Conservation (phyloP, 768 basidiomycete species). For the Tylopilus felleus region DNA sequence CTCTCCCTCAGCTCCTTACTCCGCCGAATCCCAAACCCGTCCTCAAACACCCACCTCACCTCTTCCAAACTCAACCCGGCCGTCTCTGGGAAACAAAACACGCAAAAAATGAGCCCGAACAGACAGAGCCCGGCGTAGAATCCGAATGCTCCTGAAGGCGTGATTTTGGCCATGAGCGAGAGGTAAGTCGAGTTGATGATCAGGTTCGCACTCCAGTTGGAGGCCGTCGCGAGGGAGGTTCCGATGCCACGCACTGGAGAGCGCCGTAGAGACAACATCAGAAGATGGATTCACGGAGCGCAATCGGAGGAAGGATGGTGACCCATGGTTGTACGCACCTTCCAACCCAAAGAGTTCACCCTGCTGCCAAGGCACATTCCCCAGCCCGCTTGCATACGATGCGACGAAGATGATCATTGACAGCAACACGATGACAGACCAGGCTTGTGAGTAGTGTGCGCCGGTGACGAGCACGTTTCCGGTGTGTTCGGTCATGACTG, state of each 20-base stretch:
- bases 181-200: slow-evolving; percentile 79
- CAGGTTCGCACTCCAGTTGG: slow-evolving; percentile 76
- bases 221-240: slow-evolving; percentile 68
- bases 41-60: slow-evolving; percentile 56
- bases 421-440: no score
- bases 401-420: no score
- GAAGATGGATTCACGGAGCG: not conserved
- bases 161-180: slow-evolving; percentile 70
- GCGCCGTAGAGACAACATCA: not conserved
- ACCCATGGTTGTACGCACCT: no score
- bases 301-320: no score
- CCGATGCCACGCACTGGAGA: slow-evolving; percentile 68
- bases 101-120: slow-evolving; percentile 47
- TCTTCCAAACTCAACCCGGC: slow-evolving; percentile 48
- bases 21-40: slow-evolving; percentile 59
- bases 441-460: no score
- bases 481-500: no score
- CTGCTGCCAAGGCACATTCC: no score
- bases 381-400: no score
- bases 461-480: no score
- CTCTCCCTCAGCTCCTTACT: slow-evolving; percentile 43
- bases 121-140: slow-evolving; percentile 74
- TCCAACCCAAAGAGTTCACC: no score
- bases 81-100: slow-evolving; percentile 76
- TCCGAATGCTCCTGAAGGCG: slow-evolving; percentile 56